phyloP scores from a whole-genome alignment of 495 filamentous ascomycete species.

The Hyaloscypha finlandica region DNA sequence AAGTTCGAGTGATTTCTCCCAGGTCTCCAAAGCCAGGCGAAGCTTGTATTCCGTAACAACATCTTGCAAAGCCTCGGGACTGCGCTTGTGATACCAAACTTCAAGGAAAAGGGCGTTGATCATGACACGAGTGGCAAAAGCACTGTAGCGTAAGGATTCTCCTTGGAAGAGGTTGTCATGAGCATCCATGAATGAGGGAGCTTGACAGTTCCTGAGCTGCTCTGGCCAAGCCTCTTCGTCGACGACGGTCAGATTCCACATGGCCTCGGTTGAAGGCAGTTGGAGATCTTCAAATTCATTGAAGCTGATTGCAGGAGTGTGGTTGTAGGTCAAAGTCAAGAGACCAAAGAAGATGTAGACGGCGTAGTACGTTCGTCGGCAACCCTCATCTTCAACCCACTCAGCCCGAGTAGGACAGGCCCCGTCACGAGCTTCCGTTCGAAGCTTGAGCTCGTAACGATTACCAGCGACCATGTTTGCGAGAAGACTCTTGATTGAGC shows the following conservation, averaged over 20 bases:
- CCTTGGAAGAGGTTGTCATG: constrained; percentile 95
- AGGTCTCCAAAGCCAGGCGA: constrained; percentile 91
- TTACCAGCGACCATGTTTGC: constrained; percentile 99
- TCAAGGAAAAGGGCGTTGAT: constrained; percentile 99
- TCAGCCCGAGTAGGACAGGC: constrained; percentile 76
- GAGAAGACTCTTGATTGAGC: constrained; percentile 95
- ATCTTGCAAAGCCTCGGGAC: constrained; percentile 91
- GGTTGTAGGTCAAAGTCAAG: constrained; percentile 94
- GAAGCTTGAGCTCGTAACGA: constrained; percentile 90
- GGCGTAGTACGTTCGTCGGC: constrained; percentile 96
- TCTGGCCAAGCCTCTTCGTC: constrained; percentile 87
- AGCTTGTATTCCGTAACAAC: constrained; percentile 99
- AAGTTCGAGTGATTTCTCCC: constrained; percentile 92
- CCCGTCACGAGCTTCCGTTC: constrained; percentile 83
- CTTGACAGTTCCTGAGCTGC: constrained; percentile 65
- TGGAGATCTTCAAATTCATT: constrained; percentile 95
- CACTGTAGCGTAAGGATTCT: constrained; percentile 88
- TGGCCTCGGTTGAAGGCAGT: constrained; percentile 87
- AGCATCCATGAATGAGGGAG: constrained; percentile 86
- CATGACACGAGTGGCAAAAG: constrained; percentile 96
- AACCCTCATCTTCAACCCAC: constrained; percentile 97
- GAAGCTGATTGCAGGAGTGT: constrained; percentile 95
- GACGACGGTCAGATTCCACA: constrained; percentile 84
- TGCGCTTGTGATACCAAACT: constrained; percentile 98
- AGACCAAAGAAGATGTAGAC: constrained; percentile 98